Conservation (phyloP, 495 filamentous ascomycete genomes). For the Neurospora sp. region DNA sequence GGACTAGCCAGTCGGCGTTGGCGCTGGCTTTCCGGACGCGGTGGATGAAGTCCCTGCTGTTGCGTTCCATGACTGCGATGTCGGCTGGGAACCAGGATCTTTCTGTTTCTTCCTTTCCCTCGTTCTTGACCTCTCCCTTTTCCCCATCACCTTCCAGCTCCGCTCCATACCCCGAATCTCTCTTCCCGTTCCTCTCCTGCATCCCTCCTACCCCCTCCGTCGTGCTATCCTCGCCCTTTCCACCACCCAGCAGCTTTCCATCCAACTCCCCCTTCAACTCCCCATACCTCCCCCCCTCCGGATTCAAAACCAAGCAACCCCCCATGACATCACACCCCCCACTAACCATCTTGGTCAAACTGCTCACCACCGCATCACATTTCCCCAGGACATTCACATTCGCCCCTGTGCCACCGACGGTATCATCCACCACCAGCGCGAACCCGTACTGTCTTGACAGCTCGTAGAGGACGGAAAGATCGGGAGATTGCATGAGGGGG, state of each 20-base stretch:
- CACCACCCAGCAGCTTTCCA: no score
- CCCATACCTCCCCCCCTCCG: background rate
- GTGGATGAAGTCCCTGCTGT: constrained; percentile 10
- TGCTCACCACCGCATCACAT: constrained; percentile 16
- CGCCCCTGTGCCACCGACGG: constrained; percentile 9
- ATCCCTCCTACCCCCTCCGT: background rate
- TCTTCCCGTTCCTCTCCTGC: background rate
- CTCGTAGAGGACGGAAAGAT: background rate
- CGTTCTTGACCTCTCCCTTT: no score
- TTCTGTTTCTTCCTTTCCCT: background rate
- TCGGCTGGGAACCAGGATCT: constrained; percentile 13
- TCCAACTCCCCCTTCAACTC: background rate
- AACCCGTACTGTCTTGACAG: constrained; percentile 1
- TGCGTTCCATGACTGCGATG: constrained; percentile 11
- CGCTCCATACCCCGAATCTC: background rate
- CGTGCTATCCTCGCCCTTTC: no score
- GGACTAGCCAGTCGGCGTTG: constrained; percentile 7
- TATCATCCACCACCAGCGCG: constrained; percentile 18
- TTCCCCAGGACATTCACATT: constrained; percentile 3
- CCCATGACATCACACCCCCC: constrained; percentile 21
- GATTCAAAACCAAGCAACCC: constrained; percentile 6
- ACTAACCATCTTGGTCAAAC: constrained; percentile 21
- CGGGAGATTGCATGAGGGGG: constrained; percentile 15
- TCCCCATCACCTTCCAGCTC: background rate
- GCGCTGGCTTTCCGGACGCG: constrained; percentile 3